A percentile compares a stretch with the other conserved stretches of the same genome.
Evolutionary conservation across 2,329 filamentous ascomycete genomes (phyloP).

Genomic region (Myriangium duriaei): DNA sequence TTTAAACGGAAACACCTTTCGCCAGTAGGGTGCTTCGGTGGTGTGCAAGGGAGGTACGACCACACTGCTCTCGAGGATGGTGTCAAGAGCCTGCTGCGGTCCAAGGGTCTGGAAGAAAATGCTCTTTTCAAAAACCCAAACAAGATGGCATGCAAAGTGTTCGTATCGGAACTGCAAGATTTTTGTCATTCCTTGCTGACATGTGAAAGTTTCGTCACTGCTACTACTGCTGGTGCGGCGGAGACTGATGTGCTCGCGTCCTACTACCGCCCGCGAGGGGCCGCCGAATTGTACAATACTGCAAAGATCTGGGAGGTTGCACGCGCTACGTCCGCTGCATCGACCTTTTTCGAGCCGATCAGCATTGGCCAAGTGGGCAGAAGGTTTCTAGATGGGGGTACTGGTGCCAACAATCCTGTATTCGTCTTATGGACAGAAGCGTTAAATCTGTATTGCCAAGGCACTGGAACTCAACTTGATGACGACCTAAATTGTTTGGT

Average conservation of each 20-base stretch:
- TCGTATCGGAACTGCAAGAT: neutral
- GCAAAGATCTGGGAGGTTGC: constrained; percentile 17
- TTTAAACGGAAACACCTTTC: constrained; percentile 8
- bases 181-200: constrained; percentile 13
- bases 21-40: constrained; percentile 4
- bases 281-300: constrained; percentile 10
- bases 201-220: neutral
- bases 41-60: constrained; percentile 11
- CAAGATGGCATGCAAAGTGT: constrained; percentile 60
- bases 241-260: constrained; percentile 1
- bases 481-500: constrained; percentile 5
- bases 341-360: constrained; percentile 25
- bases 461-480: neutral
- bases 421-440: constrained; percentile 29
- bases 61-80: constrained; percentile 2
- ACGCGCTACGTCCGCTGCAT: constrained; percentile 21
- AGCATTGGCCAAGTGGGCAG: constrained; percentile 20
- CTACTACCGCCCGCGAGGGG: constrained; percentile 22
- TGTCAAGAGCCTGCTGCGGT: constrained; percentile 12
- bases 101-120: neutral
- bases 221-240: neutral
- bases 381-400: constrained; percentile 32
- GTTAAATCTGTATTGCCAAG: neutral
- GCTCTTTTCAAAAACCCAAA: constrained; percentile 23
- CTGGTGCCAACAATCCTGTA: constrained; percentile 37